phyloP scores from a whole-genome alignment of 2,329 filamentous ascomycete genomes.

The Thelonectria rubi region DNA sequence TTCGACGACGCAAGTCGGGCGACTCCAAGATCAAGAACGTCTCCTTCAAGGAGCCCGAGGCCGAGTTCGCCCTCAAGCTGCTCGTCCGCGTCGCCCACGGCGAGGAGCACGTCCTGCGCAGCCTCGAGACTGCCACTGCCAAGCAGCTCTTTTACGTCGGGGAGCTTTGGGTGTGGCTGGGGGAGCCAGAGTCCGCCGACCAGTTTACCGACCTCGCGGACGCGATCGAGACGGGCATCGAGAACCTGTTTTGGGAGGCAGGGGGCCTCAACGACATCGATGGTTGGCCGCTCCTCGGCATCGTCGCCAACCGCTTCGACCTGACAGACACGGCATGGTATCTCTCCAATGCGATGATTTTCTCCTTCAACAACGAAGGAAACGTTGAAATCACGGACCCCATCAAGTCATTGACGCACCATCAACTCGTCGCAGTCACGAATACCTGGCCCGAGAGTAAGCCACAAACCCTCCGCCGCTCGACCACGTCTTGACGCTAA shows the following conservation, averaged over 20 bases:
- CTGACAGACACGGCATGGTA: background rate
- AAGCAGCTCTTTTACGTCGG: constrained; percentile 28
- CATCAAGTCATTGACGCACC: background rate
- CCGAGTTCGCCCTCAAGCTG: constrained; percentile 12
- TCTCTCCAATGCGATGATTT: no score
- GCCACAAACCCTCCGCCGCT: no score
- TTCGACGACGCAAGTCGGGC: background rate
- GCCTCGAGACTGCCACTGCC: constrained; percentile 6
- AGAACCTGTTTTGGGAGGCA: background rate
- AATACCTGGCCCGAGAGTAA: no score
- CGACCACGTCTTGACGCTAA: no score
- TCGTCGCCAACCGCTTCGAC: constrained; percentile 24
- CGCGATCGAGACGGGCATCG: constrained; percentile 6
- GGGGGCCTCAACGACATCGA: constrained; percentile 15
- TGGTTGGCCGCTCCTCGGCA: constrained; percentile 30
- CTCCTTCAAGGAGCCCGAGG: background rate
- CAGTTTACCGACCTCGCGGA: background rate
- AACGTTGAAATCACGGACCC: no score
- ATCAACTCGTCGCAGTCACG: background rate
- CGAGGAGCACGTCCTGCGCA: background rate
- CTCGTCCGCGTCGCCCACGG: constrained; percentile 24
- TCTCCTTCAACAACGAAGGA: no score
- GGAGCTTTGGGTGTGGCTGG: constrained; percentile 24
- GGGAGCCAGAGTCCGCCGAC: background rate
- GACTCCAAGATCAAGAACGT: background rate